Conservation (phyloP, 2,329 filamentous ascomycete genomes). For the Sporothrix dimorphospora region DNA sequence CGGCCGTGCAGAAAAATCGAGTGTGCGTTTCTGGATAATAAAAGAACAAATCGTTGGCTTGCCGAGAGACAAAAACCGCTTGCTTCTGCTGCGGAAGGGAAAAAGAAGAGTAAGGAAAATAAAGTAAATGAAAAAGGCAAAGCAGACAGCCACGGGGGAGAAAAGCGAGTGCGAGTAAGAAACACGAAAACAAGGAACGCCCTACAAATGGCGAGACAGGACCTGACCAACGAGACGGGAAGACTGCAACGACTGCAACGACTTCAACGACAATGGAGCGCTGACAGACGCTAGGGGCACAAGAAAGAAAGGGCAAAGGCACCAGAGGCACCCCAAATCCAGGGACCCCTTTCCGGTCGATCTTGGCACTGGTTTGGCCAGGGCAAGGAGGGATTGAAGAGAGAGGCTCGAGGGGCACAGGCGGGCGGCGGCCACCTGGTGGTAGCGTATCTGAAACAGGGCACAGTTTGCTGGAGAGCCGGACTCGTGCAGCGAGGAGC, state of each 20-base stretch:
- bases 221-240: not conserved
- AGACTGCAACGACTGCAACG: not conserved
- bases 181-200: constrained; percentile 11
- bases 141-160: not conserved
- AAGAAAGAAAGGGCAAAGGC: not conserved
- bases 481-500: not conserved
- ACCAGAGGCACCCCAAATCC: not conserved
- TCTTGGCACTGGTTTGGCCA: constrained; percentile 22
- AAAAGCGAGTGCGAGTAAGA: not conserved
- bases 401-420: not conserved
- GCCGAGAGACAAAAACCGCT: constrained; percentile 3
- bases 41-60: constrained; percentile 11
- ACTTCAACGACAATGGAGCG: not conserved
- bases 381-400: constrained; percentile 10
- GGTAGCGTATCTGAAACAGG: constrained; percentile 20
- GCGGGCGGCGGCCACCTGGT: constrained; percentile 7
- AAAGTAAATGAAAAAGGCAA: not conserved
- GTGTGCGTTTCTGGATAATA: not conserved
- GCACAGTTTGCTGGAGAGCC: constrained; percentile 3
- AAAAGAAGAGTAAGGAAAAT: not conserved
- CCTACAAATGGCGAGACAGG: not conserved
- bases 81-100: not conserved
- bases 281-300: constrained; percentile 4
- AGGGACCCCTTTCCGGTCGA: constrained; percentile 24
- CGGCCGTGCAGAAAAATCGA: constrained; percentile 13